Evolutionary conservation across 768 basidiomycete genomes (phyloP).

Genomic region (Saitozyma sp.): DNA sequence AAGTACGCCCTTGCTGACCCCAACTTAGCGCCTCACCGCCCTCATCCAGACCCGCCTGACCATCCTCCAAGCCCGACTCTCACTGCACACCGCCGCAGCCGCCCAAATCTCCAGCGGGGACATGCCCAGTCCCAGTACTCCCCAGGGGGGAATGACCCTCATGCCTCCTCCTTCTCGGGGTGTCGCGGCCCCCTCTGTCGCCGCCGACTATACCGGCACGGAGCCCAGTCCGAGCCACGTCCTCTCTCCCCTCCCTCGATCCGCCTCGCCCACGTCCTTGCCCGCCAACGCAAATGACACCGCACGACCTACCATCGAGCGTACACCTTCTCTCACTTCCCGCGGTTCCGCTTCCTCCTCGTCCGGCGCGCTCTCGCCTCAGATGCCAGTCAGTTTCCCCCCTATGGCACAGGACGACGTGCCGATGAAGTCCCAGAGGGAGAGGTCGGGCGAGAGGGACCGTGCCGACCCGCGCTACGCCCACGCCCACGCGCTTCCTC

Average conservation of each 20-base stretch:
- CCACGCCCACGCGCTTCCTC: background rate
- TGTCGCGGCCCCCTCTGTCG: background rate
- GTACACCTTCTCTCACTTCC: conserved; percentile 11
- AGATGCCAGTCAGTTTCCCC: background rate
- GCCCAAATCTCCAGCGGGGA: background rate
- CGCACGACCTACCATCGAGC: conserved; percentile 1
- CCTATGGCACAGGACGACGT: background rate
- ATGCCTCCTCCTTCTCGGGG: background rate
- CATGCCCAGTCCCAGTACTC: background rate
- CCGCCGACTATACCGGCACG: background rate
- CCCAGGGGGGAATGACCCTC: no score
- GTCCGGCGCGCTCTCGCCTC: conserved; percentile 6
- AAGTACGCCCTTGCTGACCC: background rate
- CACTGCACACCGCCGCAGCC: conserved; percentile 40
- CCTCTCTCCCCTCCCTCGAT: background rate
- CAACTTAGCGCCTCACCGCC: conserved; percentile 41
- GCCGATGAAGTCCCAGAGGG: background rate
- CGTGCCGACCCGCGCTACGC: background rate
- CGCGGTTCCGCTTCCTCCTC: conserved; percentile 13
- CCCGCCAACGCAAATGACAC: conserved; percentile 5
- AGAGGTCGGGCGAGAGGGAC: background rate
- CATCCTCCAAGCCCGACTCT: conserved; percentile 48
- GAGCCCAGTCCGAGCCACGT: background rate
- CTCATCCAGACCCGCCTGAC: conserved; percentile 49
- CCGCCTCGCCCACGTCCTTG: background rate